phyloP scores from a whole-genome alignment of 768 basidiomycete genomes.

The Amanita molliuscula region DNA sequence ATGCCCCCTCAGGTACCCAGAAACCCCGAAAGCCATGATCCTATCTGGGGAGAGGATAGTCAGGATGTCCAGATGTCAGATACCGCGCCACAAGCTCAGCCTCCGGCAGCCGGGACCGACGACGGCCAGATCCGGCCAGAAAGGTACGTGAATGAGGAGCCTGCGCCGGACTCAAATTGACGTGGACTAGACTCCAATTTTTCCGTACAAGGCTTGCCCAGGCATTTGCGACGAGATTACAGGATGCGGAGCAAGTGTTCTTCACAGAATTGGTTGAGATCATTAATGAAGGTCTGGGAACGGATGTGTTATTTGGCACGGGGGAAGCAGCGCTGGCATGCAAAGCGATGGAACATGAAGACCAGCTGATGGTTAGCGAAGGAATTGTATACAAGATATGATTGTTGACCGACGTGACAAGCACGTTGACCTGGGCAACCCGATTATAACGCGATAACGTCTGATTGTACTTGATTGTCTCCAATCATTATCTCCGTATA shows the following conservation, averaged over 20 bases:
- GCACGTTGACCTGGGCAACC: too few species aligned
- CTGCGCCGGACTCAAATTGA: not conserved
- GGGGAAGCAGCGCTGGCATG: constrained; percentile 70
- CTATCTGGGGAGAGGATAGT: constrained; percentile 58
- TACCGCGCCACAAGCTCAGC: constrained; percentile 24
- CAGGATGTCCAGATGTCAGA: constrained; percentile 54
- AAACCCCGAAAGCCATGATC: constrained; percentile 32
- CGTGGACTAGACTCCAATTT: constrained; percentile 46
- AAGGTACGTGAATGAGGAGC: constrained; percentile 35
- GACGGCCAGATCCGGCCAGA: constrained; percentile 41
- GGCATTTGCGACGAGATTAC: constrained; percentile 55
- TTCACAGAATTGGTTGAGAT: constrained; percentile 57
- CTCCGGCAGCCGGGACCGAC: constrained; percentile 24
- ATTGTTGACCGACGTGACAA: not conserved
- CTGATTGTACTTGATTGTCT: constrained; percentile 8
- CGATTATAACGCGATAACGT: constrained; percentile 14
- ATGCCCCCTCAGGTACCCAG: constrained; percentile 28
- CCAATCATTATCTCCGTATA: constrained; percentile 2
- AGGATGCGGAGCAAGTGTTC: constrained; percentile 70
- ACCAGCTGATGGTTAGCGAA: constrained; percentile 84
- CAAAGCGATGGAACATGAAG: constrained; percentile 63
- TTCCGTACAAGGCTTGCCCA: constrained; percentile 75
- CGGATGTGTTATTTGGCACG: constrained; percentile 65
- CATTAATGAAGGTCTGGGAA: constrained; percentile 68
- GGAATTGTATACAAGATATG: constrained; percentile 75